These are phyloP conservation scores for Kuraishia capsulata DNA, from an alignment of 805 yeast species.

Conservation along the genomic window DNA sequence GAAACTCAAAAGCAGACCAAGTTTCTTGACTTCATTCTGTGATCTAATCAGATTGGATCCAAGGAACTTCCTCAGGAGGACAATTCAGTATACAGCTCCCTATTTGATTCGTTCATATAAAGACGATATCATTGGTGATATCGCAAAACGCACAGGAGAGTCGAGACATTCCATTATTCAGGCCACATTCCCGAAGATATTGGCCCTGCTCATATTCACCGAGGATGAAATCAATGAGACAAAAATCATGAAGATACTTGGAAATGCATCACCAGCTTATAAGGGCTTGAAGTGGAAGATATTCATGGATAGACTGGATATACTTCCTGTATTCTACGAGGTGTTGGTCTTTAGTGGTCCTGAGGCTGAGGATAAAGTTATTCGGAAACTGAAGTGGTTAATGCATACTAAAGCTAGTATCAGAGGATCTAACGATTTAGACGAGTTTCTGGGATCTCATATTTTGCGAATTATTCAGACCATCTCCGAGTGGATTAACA, in stretches of 20 bases:
- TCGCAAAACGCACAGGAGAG: slow-evolving; percentile 43
- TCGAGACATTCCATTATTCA: slow-evolving; percentile 38
- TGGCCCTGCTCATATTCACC: slow-evolving; percentile 50
- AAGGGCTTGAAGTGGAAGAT: slow-evolving; percentile 23
- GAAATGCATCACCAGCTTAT: slow-evolving; percentile 40
- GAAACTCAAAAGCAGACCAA: slow-evolving; percentile 36
- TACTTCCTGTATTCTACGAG: slow-evolving; percentile 28
- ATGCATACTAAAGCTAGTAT: neutral
- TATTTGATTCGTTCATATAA: slow-evolving; percentile 59
- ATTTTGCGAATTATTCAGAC: slow-evolving; percentile 70
- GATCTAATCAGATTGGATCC: slow-evolving; percentile 56
- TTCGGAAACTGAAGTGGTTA: neutral
- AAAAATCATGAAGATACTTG: slow-evolving; percentile 42
- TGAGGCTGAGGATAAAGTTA: slow-evolving; percentile 2
- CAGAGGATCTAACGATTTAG: neutral
- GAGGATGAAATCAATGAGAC: slow-evolving; percentile 36
- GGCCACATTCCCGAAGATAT: slow-evolving; percentile 37
- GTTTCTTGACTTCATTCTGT: slow-evolving; percentile 50
- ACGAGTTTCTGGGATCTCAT: slow-evolving; percentile 1
- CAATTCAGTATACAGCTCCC: slow-evolving; percentile 70
- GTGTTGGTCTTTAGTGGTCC: slow-evolving; percentile 32
- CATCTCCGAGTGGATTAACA: slow-evolving; percentile 74
- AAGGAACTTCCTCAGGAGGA: slow-evolving; percentile 54
- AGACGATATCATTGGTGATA: slow-evolving; percentile 50
- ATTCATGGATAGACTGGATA: slow-evolving; percentile 19